Evolutionary conservation across 257 asterid species (phyloP), one percentile per base, ranked within the genome.

Genomic region (Echites panduratus): DNA sequence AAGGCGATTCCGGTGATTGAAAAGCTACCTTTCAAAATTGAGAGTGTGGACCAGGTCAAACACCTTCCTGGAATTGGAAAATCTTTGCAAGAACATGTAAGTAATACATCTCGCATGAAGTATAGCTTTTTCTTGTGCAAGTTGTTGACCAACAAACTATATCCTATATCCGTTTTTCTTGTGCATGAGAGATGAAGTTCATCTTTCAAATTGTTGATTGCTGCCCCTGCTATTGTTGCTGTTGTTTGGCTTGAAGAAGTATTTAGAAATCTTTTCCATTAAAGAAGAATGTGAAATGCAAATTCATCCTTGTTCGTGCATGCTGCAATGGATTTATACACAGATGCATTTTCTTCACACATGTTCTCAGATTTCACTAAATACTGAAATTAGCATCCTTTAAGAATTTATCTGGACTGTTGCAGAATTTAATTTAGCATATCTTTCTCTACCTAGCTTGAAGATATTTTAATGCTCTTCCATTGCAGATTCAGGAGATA

Each of bases 1-100:
- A 94, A 91, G 86, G 99, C 97, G 76, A 88, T 94, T 75, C 81
- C 89, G 48, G 97, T 91, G 74, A 89, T 94, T 81, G 99, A 94
- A 80, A 94, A 94, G 76, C 80, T 94, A 79, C 97, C 97, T 59
- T 89, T 91, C 79, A 91, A 78, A 86, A 87, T 94, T 72, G 99
- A 88, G 84, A 84, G 88, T 64, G 84, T 73, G 19, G 93, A 94
- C 80, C 95, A 94, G 88, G 99, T 91, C 75, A 91, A 87, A 79
- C 71, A 85, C 79, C 85, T 88, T 65, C 93, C 99, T 69, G 87
- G 89, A 49, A 91, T 94, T 44, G 99, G 99, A 52, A 91, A 85
- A 90, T 91, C 97, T 29, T 68, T 94, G 86, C 95, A 87, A 82
- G 97, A 91, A 75, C 99, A 91, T 83, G 99, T 94, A 78, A 87